Evolutionary conservation across 768 basidiomycete genomes (phyloP).

Genomic region (Brasilioporus rufonigricans): DNA sequence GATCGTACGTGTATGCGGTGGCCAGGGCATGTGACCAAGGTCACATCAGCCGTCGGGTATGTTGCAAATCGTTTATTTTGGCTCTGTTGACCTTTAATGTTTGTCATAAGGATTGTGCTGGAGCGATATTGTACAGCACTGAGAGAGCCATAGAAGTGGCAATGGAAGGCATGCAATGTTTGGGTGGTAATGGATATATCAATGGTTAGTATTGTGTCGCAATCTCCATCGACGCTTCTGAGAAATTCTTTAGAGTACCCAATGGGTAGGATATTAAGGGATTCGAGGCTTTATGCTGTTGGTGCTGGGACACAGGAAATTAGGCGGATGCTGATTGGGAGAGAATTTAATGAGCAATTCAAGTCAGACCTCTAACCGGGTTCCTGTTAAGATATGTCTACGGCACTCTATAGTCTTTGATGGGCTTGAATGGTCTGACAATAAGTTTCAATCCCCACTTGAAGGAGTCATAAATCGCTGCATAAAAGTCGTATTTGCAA

Average conservation of each 20-base stretch:
- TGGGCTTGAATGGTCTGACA: background rate
- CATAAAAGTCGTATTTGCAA: too few species aligned
- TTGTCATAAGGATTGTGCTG: slow-evolving; percentile 79
- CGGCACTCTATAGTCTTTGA: background rate
- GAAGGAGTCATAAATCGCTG: too few species aligned
- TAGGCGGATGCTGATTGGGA: slow-evolving; percentile 88
- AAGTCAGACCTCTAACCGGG: slow-evolving; percentile 12
- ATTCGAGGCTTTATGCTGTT: slow-evolving; percentile 86
- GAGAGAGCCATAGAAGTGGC: slow-evolving; percentile 91
- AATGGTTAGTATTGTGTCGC: slow-evolving; percentile 55
- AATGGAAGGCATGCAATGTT: slow-evolving; percentile 87
- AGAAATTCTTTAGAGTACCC: slow-evolving; percentile 69
- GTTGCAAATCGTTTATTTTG: slow-evolving; percentile 23
- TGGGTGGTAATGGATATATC: slow-evolving; percentile 95
- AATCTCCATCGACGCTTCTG: background rate
- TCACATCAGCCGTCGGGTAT: slow-evolving; percentile 71
- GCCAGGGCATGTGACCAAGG: slow-evolving; percentile 84
- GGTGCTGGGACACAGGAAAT: slow-evolving; percentile 98
- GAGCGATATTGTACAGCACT: slow-evolving; percentile 90
- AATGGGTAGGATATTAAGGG: slow-evolving; percentile 81
- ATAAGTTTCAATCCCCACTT: background rate
- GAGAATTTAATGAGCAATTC: slow-evolving; percentile 83
- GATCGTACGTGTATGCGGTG: slow-evolving; percentile 92
- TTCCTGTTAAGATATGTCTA: background rate
- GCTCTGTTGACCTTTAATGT: slow-evolving; percentile 4